A percentile compares a stretch with the other conserved stretches of the same genome.
Conservation (phyloP, 192 early-diverging fungal species). For the Umbelopsis vinacea region DNA sequence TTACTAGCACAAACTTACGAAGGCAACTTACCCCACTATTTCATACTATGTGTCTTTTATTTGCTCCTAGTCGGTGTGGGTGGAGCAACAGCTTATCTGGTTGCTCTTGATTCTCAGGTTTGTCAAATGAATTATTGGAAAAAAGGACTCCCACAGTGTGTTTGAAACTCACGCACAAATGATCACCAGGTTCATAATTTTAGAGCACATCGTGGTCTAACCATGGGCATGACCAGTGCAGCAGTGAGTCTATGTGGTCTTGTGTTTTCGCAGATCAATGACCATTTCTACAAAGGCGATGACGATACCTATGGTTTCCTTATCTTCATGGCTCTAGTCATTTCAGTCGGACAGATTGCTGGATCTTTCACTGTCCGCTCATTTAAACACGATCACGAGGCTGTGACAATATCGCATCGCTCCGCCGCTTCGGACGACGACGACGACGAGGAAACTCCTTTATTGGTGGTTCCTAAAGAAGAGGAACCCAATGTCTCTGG, state of each 20-base stretch:
- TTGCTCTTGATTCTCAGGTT: constrained; percentile 41
- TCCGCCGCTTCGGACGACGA: not conserved
- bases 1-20: constrained; percentile 36
- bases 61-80: constrained; percentile 28
- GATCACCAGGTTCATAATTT: constrained; percentile 34
- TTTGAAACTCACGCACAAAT: not conserved
- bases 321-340: constrained; percentile 25
- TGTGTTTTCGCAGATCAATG: constrained; percentile 42
- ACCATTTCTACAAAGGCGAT: constrained; percentile 35
- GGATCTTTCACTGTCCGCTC: constrained; percentile 32
- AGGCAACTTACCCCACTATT: constrained; percentile 23
- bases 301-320: constrained; percentile 32
- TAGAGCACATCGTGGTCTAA: constrained; percentile 36
- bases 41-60: constrained; percentile 34
- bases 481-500: constrained; percentile 26
- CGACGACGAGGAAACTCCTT: constrained; percentile 1
- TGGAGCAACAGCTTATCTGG: constrained; percentile 32
- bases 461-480: not conserved
- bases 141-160: too few species aligned
- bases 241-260: constrained; percentile 37
- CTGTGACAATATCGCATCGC: not conserved
- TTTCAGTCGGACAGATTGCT: constrained; percentile 10
- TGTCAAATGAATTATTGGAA: not conserved
- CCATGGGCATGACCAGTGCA: constrained; percentile 41
- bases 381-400: constrained; percentile 14